Evolutionary conservation across 2,329 filamentous ascomycete species (phyloP), one percentile per base, ranked within the genome.

Genomic region (Chrysosporium keratinophilum): DNA sequence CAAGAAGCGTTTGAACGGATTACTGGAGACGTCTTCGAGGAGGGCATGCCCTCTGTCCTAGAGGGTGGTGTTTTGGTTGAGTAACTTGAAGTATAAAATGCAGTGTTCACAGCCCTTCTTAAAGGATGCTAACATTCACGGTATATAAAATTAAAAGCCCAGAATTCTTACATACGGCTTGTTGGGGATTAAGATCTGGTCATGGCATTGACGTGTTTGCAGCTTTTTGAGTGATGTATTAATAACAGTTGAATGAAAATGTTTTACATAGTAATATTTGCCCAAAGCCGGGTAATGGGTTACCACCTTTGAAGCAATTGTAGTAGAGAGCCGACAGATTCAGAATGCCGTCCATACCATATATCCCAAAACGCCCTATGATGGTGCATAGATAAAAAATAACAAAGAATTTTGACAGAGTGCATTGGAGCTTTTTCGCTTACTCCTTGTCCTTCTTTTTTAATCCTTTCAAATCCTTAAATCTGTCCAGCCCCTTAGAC

Each of bases 1-100:
- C 73, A 72, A 59, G 87, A 94, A 67, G 87, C 85, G 0, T 94
- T 81, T 69, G 76, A 83, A 73, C 79, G 75, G 67, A 72, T 89
- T 60, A 85, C 82, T 0, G 83, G 83, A 3, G 71, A 73, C n/a
- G 39, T 43, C 35, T 56, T 56, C 39, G 34, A 53, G 37, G 37
- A 42, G 2, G 51, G 44, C 2, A 47, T 41, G 43, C 42, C 43
- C 4, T 47, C 51, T 47, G 50, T 53, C 11, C n/a, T 40, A 6
- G 50, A 53, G 35, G 43, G 42, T 17, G 19, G 41, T 1, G 37
- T 15, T 45, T 19, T 45, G 31, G 49, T 37, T 19, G 19, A 52
- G 17, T 52, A 28, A 45, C 3, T n/a, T n/a, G 49, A 19, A 12
- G 9, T 40, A 42, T 42, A 6, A 5, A 40, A 49, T 19, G 14